Evolutionary conservation across 352 stramenopile genomes (phyloP).

Genomic region (Globisporangium emineosum): DNA sequence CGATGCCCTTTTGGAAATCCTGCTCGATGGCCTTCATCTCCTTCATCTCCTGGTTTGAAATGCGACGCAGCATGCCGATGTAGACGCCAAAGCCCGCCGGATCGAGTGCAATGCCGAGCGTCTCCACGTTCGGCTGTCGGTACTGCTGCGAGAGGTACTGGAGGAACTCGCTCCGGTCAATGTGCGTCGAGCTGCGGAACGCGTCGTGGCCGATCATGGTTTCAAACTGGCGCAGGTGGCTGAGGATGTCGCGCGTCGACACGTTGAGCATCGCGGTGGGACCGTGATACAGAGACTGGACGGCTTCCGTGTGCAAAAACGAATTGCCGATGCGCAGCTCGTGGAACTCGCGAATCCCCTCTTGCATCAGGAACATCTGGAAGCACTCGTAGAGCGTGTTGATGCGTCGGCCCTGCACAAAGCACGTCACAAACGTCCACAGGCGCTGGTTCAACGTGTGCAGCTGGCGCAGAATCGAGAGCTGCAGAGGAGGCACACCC

Average conservation of each 20-base stretch:
- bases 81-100: constrained; percentile 68
- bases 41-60: constrained; percentile 75
- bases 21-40: constrained; percentile 78
- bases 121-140: constrained; percentile 48
- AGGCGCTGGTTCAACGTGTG: constrained; percentile 69
- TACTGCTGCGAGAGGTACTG: constrained; percentile 73
- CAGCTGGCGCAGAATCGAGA: constrained; percentile 51
- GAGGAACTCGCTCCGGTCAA: constrained; percentile 70
- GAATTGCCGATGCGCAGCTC: constrained; percentile 79
- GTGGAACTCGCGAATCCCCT: constrained; percentile 57
- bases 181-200: constrained; percentile 50
- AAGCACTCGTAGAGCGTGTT: constrained; percentile 79
- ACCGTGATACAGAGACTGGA: constrained; percentile 62
- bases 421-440: constrained; percentile 81
- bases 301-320: constrained; percentile 75
- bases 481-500: constrained; percentile 35
- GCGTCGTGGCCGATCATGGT: constrained; percentile 57
- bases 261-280: constrained; percentile 45
- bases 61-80: constrained; percentile 69
- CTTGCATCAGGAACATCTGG: constrained; percentile 56
- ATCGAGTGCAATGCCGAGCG: constrained; percentile 68
- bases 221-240: constrained; percentile 64
- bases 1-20: constrained; percentile 78
- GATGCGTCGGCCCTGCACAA: constrained; percentile 63
- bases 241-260: constrained; percentile 68